Base-by-base conservation (phyloP, 148 eudicot genomes). In the Rhododendron vialii region DNA sequence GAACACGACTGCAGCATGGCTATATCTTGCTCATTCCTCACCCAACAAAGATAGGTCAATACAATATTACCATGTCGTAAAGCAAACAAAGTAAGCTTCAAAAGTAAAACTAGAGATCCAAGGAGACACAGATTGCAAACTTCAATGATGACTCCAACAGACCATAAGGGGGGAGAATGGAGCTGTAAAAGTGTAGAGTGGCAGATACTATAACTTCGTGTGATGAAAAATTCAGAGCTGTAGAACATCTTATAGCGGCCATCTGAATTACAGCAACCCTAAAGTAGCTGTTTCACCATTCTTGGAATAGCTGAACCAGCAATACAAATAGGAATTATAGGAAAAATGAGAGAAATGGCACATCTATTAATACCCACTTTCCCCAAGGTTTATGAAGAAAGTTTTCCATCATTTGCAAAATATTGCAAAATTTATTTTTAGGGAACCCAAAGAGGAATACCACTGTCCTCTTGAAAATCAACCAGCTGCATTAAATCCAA, bases 301-400 rank as follows among this genome's bases (percentile, higher is more conserved):
- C 69, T 47, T 18, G 41, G 79, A 26, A 47, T 26, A 48, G 22
- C 0, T 18, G 50, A 26, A 84, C 74, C 33, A 33, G 43, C 51
- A 73, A 47, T 26, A 47, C 51, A 73, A 15, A 73, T 5, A 18
- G n/a, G 36, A 17, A 73, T 14, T 33, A 22, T 35, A 33, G 67
- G 41, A 75, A 84, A 7, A 53, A 71, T 47, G 80, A 45, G 71
- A 45, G 28, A 50, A 84, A 84, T 84, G 45, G 45, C 43, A 73
- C 14, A 15, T n/a, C 26, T 28, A 22, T 41, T 48, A 85, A 26
- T 51, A 3, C 73, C 22, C 38, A 69, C 35, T 65, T 80, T 79
- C 26, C 67, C 61, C 22, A 2, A 82, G 47, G 57, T 57, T 83
- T n/a, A 69, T n/a, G 63, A 59, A 15, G 41, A 51, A 74, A 69